Conservation (phyloP, 768 basidiomycete species). For the Tricholoma hemisulphureum region DNA sequence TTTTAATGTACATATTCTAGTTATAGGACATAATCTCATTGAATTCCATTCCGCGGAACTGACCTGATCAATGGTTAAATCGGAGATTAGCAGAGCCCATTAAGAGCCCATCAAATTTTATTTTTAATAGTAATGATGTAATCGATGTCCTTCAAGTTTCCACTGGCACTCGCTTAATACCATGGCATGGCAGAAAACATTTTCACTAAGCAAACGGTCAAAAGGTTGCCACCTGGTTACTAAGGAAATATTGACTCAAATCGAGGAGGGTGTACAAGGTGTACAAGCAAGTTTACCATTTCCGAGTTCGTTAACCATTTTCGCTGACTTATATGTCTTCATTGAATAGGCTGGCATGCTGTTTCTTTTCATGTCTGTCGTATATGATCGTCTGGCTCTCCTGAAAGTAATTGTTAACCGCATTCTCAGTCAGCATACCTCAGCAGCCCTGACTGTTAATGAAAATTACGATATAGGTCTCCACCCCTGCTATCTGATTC, state of each 20-base stretch:
- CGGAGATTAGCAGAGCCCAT: not conserved
- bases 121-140: not conserved
- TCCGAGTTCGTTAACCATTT: not conserved
- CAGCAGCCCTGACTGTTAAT: slow-evolving; percentile 78
- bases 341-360: slow-evolving; percentile 75
- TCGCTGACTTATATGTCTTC: not conserved
- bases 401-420: not conserved
- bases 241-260: slow-evolving; percentile 64
- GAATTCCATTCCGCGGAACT: too few species aligned
- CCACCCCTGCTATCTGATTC: slow-evolving; percentile 31
- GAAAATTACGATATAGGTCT: slow-evolving; percentile 85
- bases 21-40: not conserved
- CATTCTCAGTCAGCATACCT: slow-evolving; percentile 56
- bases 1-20: not conserved
- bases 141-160: not conserved
- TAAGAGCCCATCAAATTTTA: too few species aligned
- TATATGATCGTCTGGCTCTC: slow-evolving; percentile 7
- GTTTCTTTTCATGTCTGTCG: slow-evolving; percentile 78
- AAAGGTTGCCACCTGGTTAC: slow-evolving; percentile 86
- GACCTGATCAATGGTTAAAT: not conserved
- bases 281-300: slow-evolving; percentile 49
- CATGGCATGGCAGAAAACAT: slow-evolving; percentile 93
- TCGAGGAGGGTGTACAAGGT: slow-evolving; percentile 64
- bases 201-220: slow-evolving; percentile 52
- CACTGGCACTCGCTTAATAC: not conserved